Conservation (phyloP, 805 yeast genomes). For the Ogataea zsoltii region DNA sequence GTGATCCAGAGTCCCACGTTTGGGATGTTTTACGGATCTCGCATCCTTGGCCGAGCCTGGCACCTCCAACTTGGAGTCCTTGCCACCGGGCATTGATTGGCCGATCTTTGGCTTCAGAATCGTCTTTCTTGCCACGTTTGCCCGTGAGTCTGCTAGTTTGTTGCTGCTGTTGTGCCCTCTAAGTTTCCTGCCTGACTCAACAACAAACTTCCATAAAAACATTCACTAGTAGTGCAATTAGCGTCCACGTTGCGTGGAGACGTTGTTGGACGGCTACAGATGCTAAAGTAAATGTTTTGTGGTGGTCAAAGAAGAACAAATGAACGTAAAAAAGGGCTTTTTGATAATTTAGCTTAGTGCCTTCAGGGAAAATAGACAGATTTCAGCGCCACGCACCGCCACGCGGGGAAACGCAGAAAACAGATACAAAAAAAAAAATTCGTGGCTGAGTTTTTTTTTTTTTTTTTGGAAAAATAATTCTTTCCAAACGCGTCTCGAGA, state of each 20-base stretch:
- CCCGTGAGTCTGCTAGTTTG: neutral
- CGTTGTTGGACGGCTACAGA: neutral
- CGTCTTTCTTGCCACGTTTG: neutral
- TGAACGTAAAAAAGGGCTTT: no score
- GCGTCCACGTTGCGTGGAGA: neutral
- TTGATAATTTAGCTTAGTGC: neutral
- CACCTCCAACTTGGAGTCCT: neutral
- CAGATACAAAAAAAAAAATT: neutral
- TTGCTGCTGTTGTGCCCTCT: constrained; percentile 1
- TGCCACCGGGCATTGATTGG: constrained; percentile 1
- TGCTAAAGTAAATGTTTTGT: neutral
- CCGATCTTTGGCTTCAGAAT: neutral
- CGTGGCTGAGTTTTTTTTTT: constrained; percentile 1
- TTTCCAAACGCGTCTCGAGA: no score
- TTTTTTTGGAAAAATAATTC: no score
- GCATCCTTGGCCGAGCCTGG: neutral
- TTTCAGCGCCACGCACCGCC: constrained; percentile 1
- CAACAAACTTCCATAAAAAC: neutral
- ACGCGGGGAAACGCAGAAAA: neutral
- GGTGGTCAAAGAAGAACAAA: neutral
- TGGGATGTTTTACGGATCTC: neutral
- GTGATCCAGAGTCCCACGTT: constrained; percentile 11
- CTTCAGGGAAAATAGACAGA: neutral
- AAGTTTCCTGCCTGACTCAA: neutral
- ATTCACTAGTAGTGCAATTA: neutral